Evolutionary conservation across 257 asterid genomes (phyloP).

Genomic region (Ocimum tenuiflorum): DNA sequence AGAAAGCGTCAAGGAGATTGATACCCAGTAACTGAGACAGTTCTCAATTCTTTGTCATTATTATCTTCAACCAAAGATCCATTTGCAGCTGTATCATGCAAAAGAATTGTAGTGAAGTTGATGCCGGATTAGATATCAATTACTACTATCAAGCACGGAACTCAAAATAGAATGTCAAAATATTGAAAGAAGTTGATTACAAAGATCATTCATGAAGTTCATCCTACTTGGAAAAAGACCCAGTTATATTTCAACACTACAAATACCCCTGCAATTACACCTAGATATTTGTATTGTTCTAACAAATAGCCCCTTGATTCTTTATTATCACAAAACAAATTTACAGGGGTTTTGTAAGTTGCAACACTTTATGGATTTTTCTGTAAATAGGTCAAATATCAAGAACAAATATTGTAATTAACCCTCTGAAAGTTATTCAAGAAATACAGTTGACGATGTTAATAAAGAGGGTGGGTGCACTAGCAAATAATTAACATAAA

Average conservation of each 20-base stretch:
- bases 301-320: background rate
- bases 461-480: background rate
- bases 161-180: background rate
- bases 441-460: background rate
- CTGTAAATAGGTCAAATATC: background rate
- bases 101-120: slow-evolving; percentile 22
- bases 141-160: slow-evolving; percentile 5
- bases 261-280: background rate
- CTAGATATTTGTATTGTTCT: background rate
- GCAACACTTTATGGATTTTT: background rate
- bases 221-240: background rate
- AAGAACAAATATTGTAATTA: background rate
- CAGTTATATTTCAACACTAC: background rate
- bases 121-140: slow-evolving; percentile 7
- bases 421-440: too few species aligned
- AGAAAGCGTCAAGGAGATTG: slow-evolving; percentile 24
- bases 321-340: background rate
- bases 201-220: background rate
- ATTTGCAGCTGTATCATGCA: slow-evolving; percentile 44
- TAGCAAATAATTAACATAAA: slow-evolving; percentile 11
- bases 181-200: background rate
- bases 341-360: background rate
- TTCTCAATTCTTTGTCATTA: slow-evolving; percentile 37
- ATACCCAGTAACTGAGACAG: slow-evolving; percentile 53
- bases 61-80: slow-evolving; percentile 39